Base-by-base conservation (phyloP, 106 monocot species). In the Dendrobium nobile region DNA sequence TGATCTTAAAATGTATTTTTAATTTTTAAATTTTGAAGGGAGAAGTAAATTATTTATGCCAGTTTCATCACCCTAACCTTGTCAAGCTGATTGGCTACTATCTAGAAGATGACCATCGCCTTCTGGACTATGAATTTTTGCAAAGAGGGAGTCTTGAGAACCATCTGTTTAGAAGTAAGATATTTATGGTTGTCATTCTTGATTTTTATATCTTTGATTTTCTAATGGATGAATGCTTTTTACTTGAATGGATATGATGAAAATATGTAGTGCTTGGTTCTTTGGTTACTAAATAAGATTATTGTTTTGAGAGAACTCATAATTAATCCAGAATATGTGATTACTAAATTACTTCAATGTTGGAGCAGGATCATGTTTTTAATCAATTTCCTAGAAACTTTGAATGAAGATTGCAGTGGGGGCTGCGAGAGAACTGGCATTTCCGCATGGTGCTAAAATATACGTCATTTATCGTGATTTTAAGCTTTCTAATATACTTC, bases 51-150 rank as follows among this genome's bases (percentile, higher is more conserved):
- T 98, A 94, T 77, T 77, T 98, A 2, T 89, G 98, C 68, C 88
- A 87, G 73, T 72, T 98, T 20, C 79, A 82, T 77, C 98, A 98
- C 81, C 92, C 92, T 43, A 92, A 98, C 84, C 91, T 98, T 79
- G 98, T 95, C 10, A 92, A 83, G 75, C 84, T 98, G 33, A 81
- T 98, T 45, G 98, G 98, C 51, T 92, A 88, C 72, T 95, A 91
- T 80, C 72, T 89, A 19, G 98, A 98, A 83, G 95, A 98, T 54
- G 91, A 98, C 16, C 98, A 95, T 3, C 87, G 98, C 9, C 84
- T 94, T n/a, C 88, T 98, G 19, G 97, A 90, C 33, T 98, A 98
- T 64, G 97, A 96, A 79, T 96, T 92, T 79, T 92, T 97, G 94
- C 89, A 92, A 51, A 85, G 94, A 59, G 96, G 94, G 61, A 92